Conservation (phyloP, 176 grass and related monocot genomes). For the Urochloa ruziziensis region DNA sequence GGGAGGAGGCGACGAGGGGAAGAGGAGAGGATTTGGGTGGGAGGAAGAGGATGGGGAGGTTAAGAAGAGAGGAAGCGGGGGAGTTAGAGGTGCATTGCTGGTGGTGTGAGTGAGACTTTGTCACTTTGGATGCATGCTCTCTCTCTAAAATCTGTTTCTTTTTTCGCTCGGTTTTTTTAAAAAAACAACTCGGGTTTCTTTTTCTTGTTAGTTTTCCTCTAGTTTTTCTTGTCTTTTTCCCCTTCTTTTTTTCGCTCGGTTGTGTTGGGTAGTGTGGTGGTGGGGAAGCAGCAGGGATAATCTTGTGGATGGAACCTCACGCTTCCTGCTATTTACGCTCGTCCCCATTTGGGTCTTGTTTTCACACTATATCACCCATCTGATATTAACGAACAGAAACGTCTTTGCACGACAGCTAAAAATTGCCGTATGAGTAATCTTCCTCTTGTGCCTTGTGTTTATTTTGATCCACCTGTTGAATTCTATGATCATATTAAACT, state of each 20-base stretch:
- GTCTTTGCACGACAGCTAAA: neutral
- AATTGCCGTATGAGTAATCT: neutral
- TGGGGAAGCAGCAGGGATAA: neutral
- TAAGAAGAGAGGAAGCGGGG: conserved; percentile 20
- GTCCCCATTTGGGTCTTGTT: neutral
- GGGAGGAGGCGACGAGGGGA: neutral
- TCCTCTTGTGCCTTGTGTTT: neutral
- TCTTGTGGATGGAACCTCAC: neutral
- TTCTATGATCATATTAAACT: neutral
- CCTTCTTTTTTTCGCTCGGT: neutral
- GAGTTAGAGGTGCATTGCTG: conserved; percentile 34
- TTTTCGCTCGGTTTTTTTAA: conserved; percentile 8
- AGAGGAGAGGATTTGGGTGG: conserved; percentile 26
- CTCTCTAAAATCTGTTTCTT: conserved; percentile 17
- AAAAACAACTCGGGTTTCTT: no score
- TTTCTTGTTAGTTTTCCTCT: neutral
- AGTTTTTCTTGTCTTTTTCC: neutral
- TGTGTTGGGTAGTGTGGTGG: conserved; percentile 29
- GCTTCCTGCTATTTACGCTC: neutral
- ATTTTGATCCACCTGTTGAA: neutral
- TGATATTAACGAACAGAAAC: no score
- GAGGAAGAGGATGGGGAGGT: conserved; percentile 41
- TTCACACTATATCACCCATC: neutral
- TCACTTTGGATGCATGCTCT: conserved; percentile 34
- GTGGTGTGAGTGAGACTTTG: conserved; percentile 44